Base-by-base conservation (phyloP, 2,329 filamentous ascomycete genomes). In the Penicillium glabrum region DNA sequence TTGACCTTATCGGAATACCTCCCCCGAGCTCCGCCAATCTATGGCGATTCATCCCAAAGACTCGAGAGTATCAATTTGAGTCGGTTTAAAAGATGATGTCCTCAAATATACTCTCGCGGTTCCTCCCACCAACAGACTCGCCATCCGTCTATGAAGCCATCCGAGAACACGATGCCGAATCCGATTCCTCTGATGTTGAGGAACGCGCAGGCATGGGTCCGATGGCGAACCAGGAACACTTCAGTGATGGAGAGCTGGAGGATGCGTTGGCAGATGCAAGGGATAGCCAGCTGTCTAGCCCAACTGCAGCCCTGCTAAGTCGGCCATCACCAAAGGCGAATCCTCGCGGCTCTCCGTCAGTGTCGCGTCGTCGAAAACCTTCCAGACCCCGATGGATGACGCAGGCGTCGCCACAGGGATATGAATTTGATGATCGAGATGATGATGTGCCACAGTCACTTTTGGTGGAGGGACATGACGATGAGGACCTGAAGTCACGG, bases 401-500 rank as follows among this genome's bases (percentile, higher is more conserved):
- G 29, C 69, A 67, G 29, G 53, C 62, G 10, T 65, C 64, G n/a
- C 61, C 62, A n/a, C 65, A 64, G n/a, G 63, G 68, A 2, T 65
- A 74, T 46, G 73, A 77, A 46, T 64, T 73, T n/a, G 76, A 80
- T 43, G 82, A 85, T 48, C 79, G 82, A 35, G 83, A 87, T 64
- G 83, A 86, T 50, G 85, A 87, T 64, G 86, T 89, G 3, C 86
- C 86, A 2, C 81, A 81, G 53, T 88, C 86, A 9, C 73, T 89
- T 37, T 73, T 89, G 29, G 76, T 87, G 39, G 86, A 88, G 72
- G 81, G 76, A 8, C 67, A 76, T 35, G 75, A 71, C 61, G 75
- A 68, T 56, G 75, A 69, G 26, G 68, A 72, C 21, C 56, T 71
- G 23, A 70, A 62, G 46, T 73, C 77, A 14, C 78, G 77, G 13